These are phyloP conservation scores for Tulasnella sp. DNA, from an alignment of 768 basidiomycete species.

Conservation along the genomic window DNA sequence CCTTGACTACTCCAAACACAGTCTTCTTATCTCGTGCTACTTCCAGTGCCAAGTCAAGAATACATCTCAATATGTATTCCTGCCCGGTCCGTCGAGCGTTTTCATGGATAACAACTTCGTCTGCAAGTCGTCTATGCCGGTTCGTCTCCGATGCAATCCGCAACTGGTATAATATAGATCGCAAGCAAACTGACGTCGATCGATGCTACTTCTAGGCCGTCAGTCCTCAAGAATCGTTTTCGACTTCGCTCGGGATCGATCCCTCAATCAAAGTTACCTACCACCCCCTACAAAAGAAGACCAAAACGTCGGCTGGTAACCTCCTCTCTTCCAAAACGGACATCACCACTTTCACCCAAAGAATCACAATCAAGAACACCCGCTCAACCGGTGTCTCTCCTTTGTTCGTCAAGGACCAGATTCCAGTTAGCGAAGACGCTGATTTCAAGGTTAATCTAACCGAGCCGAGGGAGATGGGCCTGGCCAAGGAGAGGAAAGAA, in stretches of 20 bases:
- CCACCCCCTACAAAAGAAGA: slow-evolving; percentile 16
- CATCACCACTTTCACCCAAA: slow-evolving; percentile 19
- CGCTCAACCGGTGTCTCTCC: background rate
- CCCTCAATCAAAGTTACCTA: slow-evolving; percentile 21
- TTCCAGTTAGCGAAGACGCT: slow-evolving; percentile 26
- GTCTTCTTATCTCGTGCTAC: background rate
- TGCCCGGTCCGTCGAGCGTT: slow-evolving; percentile 20
- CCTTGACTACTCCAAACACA: background rate
- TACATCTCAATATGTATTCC: slow-evolving; percentile 21
- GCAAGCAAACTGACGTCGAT: background rate
- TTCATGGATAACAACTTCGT: slow-evolving; percentile 21
- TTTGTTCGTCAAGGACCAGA: slow-evolving; percentile 18
- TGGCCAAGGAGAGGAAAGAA: slow-evolving; percentile 30
- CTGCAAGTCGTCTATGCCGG: slow-evolving; percentile 15
- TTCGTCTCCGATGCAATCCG: background rate
- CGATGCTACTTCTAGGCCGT: slow-evolving; percentile 13
- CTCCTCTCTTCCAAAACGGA: slow-evolving; percentile 14
- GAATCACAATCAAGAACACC: slow-evolving; percentile 23
- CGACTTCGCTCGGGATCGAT: slow-evolving; percentile 24
- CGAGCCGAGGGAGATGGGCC: slow-evolving; percentile 27
- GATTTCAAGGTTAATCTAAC: slow-evolving; percentile 28
- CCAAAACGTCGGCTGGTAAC: background rate
- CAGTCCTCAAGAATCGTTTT: slow-evolving; percentile 21
- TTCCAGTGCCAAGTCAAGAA: slow-evolving; percentile 22
- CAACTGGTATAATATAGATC: background rate